Evolutionary conservation across 2,329 filamentous ascomycete species (phyloP), one percentile per base, ranked within the genome.

Genomic region (Arachnomyces sp.): DNA sequence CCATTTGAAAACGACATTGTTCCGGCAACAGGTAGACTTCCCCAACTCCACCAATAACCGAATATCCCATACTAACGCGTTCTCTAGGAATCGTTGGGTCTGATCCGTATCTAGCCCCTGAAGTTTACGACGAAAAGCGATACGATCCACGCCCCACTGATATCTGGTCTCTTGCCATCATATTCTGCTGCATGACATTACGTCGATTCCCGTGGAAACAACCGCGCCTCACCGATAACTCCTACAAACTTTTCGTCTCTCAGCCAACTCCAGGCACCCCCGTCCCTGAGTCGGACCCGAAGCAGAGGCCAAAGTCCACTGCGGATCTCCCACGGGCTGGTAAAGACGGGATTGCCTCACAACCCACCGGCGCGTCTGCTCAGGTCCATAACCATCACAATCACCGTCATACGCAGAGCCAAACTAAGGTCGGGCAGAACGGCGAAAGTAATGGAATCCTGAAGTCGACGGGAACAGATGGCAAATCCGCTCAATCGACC

Each of bases 161-260:
- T 65, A 88, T 98, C 44, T 98, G 92, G 92, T 98, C 92, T 8
- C 72, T 98, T 44, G 92, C 90, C 13, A 98, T 98, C 52, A 96
- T 98, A 40, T 98, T 90, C 66, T 96, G 92, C 65, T 98, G 92
- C 70, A 98, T 98, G 92, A 92, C 87, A 4, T 71, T 98, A 31
- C 77, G 92, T 15, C 74, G 92, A 28, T 98, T 98, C 57, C 92
- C 92, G 0, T 98, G 92, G 92, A 98, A 98, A 67, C 81, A 93
- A 28, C 92, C 92, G 3, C 79, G 89, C 31, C 69, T 88, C 59
- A 85, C 85, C 3, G 92, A 98, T 61, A 96, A 94, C 61, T 94
- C 88, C 0, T 98, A 86, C 66, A 89, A 90, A 55, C 75, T 98
- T 1, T 98, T 98, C 58, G 81, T 90, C 11, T 79, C 92, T 1